Evolutionary conservation across 192 early-diverging fungal genomes (phyloP), one percentile per base, ranked within the genome.

Genomic region (Coemansia erecta): DNA sequence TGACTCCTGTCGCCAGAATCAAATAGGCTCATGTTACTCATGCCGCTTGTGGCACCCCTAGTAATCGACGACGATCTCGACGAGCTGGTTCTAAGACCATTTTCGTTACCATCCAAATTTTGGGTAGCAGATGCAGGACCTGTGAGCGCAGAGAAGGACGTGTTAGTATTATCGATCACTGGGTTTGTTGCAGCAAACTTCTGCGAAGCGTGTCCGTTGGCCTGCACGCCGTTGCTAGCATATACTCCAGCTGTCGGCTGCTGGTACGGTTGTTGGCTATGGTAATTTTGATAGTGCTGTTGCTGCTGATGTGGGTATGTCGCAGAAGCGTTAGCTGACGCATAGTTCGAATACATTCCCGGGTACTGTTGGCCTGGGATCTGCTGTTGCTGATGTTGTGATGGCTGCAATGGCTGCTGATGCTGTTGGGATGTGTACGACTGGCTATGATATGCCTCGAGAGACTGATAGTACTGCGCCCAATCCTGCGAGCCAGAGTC

Each of bases 381-480:
- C 18, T 28, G 24, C 35, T 61, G 61, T 14, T 72, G 58, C 18
- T 57, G 56, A 18, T 44, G 56, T 18, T 37, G 35, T 37, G 35
- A 37, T 37, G 35, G 35, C 35, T 24, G n/a, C 3, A n/a, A 12
- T 51, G 28, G 24, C 37, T 61, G 62, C 9, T 72, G n/a, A n/a
- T n/a, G 35, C 35, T 37, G 58, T 15, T 57, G 56, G 18, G 33
- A 51, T n/a, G 49, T 46, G 8, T 58, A 37, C 0, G 48, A 56
- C 13, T 68, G 69, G 41, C 57, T 72, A 15, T 78, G 75, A 48
- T 65, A 77, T 8, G 69, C 26, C 42, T 78, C 75, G 4, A 78
- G 49, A 0, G 57, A 65, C 58, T 78, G 69, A 50, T 78, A 78
- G 33, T 78, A 78, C 31, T 72, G 69, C 19, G 75, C 54, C 75